These are phyloP conservation scores for Dissophora ornata DNA, from an alignment of 192 early-diverging fungal species.

Conservation along the genomic window DNA sequence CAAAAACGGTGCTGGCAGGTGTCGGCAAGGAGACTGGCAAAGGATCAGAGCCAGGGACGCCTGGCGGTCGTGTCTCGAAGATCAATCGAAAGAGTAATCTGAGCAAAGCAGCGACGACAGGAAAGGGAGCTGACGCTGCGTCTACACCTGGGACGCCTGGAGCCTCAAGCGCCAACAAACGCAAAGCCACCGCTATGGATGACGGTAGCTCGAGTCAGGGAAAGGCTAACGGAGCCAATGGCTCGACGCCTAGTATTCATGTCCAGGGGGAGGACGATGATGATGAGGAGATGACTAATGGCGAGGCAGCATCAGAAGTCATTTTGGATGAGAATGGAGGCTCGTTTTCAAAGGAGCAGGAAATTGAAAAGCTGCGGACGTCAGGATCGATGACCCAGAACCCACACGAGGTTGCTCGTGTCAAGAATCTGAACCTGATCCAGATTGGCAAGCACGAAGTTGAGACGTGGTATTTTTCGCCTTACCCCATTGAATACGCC, in stretches of 20 bases:
- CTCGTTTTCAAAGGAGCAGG: conserved; percentile 92
- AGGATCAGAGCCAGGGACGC: conserved; percentile 56
- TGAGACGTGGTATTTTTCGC: conserved; percentile 99
- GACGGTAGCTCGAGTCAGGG: conserved; percentile 31
- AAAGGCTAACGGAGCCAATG: not conserved
- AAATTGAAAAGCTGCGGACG: conserved; percentile 94
- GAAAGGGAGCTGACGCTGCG: conserved; percentile 59
- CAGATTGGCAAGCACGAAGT: conserved; percentile 93
- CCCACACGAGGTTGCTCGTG: conserved; percentile 90
- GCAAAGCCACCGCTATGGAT: conserved; percentile 46
- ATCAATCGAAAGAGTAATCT: conserved; percentile 49
- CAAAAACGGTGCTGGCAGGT: conserved; percentile 48
- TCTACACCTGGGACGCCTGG: conserved; percentile 47
- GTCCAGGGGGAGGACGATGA: conserved; percentile 29
- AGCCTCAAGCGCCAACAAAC: conserved; percentile 56
- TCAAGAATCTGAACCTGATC: conserved; percentile 95
- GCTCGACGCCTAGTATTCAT: conserved; percentile 6
- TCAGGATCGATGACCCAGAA: conserved; percentile 98
- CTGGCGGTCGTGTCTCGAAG: conserved; percentile 38
- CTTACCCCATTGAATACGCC: conserved; percentile 91
- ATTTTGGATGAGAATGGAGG: conserved; percentile 21
- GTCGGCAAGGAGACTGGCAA: conserved; percentile 53
- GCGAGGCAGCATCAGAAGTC: conserved; percentile 12
- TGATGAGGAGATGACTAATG: conserved; percentile 32
- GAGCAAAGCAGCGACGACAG: conserved; percentile 56